phyloP scores from a whole-genome alignment of 2,329 filamentous ascomycete species.

The Fusarium guadeloupense region DNA sequence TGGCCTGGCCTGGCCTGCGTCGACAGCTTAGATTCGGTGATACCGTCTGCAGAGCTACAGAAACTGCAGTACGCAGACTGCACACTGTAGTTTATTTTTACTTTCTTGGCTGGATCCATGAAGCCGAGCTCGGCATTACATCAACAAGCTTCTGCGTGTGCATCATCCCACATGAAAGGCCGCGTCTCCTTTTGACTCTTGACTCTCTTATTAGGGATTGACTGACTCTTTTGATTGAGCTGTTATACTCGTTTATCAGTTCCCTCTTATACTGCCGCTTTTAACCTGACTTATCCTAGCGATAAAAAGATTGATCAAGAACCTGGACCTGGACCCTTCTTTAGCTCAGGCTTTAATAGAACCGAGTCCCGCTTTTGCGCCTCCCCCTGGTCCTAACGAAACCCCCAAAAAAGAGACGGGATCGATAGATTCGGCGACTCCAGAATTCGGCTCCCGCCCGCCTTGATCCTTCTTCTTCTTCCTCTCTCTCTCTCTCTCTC shows the following conservation, averaged over 20 bases:
- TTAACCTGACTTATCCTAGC: background rate
- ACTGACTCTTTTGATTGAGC: too few relatives aligned
- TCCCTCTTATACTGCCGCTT: background rate
- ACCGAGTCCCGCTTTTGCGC: slow-evolving; percentile 28
- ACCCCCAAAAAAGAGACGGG: slow-evolving; percentile 23
- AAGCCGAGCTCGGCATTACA: slow-evolving; percentile 2
- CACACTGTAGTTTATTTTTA: background rate
- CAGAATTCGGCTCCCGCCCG: slow-evolving; percentile 25
- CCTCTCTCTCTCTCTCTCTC: slow-evolving; percentile 2
- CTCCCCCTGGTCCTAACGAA: slow-evolving; percentile 31
- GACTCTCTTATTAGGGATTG: background rate
- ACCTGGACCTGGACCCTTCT: slow-evolving; percentile 6
- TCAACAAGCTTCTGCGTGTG: slow-evolving; percentile 1
- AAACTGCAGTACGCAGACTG: too few relatives aligned
- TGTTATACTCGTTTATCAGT: too few relatives aligned
- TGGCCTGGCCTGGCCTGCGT: too few relatives aligned
- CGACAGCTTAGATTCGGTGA: too few relatives aligned
- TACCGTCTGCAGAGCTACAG: too few relatives aligned
- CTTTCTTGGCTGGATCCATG: slow-evolving; percentile 1
- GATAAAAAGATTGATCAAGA: slow-evolving; percentile 2
- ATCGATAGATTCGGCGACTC: slow-evolving; percentile 30
- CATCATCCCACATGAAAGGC: slow-evolving; percentile 29
- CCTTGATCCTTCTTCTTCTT: background rate
- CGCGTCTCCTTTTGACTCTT: slow-evolving; percentile 11
- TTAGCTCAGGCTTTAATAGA: slow-evolving; percentile 5